phyloP scores from a whole-genome alignment of 805 yeast species.

The Kluyveromyces wickerhamii region DNA sequence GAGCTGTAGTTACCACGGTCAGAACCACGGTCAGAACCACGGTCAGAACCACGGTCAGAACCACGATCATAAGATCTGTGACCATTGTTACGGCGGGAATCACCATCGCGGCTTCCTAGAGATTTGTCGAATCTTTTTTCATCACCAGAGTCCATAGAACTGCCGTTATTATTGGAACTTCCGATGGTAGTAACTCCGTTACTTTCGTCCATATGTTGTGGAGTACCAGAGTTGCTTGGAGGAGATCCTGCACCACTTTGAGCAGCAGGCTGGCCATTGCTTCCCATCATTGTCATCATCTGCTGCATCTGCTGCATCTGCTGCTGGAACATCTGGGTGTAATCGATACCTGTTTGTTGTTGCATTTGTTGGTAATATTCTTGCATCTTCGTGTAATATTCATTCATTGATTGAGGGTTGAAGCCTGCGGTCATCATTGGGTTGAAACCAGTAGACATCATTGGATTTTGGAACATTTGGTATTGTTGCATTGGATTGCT shows the following conservation, averaged over 20 bases:
- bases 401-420: conserved; percentile 51
- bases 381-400: conserved; percentile 56
- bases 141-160: conserved; percentile 3
- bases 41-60: conserved; percentile 12
- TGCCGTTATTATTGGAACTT: conserved; percentile 16
- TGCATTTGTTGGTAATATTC: conserved; percentile 36
- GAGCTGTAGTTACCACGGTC: conserved; percentile 13
- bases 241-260: conserved; percentile 10
- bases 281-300: conserved; percentile 25
- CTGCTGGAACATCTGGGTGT: conserved; percentile 28
- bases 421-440: conserved; percentile 19
- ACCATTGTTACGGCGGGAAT: conserved; percentile 1
- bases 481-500: conserved; percentile 17
- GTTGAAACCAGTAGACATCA: conserved; percentile 30
- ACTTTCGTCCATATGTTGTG: conserved; percentile 14
- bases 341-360: conserved; percentile 30
- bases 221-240: conserved; percentile 18
- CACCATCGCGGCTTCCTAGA: conserved; percentile 1
- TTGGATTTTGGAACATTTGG: conserved; percentile 28
- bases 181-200: conserved; percentile 16
- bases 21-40: conserved; percentile 19
- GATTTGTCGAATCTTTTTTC: conserved; percentile 2
- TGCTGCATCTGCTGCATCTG: conserved; percentile 31
- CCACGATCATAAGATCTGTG: conserved; percentile 4
- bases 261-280: conserved; percentile 4